Evolutionary conservation across 2,329 filamentous ascomycete genomes (phyloP), one percentile per base, ranked within the genome.

Genomic region (Colletotrichum euphorbiae): DNA sequence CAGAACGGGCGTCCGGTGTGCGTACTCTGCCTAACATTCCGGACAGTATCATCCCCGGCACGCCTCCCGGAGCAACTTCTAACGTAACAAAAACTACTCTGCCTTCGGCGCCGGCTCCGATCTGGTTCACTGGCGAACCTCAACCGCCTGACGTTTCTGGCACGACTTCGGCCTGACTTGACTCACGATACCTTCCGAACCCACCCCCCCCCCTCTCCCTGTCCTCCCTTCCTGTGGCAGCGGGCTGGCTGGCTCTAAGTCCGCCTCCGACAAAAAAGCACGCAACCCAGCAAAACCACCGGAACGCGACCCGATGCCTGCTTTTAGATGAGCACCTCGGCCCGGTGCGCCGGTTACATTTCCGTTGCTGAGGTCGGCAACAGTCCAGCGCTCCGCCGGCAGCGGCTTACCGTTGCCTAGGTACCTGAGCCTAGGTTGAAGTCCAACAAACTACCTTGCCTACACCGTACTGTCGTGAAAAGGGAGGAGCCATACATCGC

Each of bases 111-210:
- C 51, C 46, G 46, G 21, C 21, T 52, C 57, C 62, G 62, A 17
- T 40, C 6, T 40, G 51, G 19, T 19, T 15, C 50, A 13, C 21
- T 6, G 17, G 6, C 11, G 0, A 15, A 19, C 33, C 57, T 8
- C 17, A 15, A 19, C 33, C 57, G 12, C 17, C 48, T 19, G 33
- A n/a, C n/a, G n/a, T 36, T 33, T 19, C 62, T 57, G 24, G 59
- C 33, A 63, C 57, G 51, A 63, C 59, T 63, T 63, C 43, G 59
- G 43, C 19, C 51, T 57, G 51, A 50, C 51, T 33, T 52, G 64
- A 67, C 59, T 63, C 59, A 67, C 42, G 24, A 11, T 21, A 36
- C 24, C 43, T 48, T 6, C 31, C n/a, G 51, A 21, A 6, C 17
- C 31, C 5, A 19, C 50, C 28, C 13, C 17, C 31, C 5, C 33